Evolutionary conservation across 257 asterid genomes (phyloP).

Genomic region (Primulina eburnea): DNA sequence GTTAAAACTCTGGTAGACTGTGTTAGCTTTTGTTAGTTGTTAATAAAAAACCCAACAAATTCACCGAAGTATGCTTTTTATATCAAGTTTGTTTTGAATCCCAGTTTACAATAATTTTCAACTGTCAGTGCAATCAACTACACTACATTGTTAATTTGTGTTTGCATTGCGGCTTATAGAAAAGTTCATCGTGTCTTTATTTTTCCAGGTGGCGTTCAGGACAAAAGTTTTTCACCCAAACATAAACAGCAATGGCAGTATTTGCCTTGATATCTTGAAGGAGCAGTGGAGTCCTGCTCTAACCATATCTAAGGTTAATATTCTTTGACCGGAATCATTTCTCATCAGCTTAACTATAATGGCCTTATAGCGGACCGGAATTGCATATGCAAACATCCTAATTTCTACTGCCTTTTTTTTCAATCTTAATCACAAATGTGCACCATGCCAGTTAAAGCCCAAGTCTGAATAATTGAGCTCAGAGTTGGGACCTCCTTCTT

Average conservation of each 20-base stretch:
- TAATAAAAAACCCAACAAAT: neutral
- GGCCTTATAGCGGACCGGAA: neutral
- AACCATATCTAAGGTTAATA: slow-evolving; percentile 34
- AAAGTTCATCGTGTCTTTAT: neutral
- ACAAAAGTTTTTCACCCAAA: slow-evolving; percentile 38
- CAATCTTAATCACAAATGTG: neutral
- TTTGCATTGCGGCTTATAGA: neutral
- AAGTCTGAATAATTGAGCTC: neutral
- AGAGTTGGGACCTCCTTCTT: slow-evolving; percentile 6
- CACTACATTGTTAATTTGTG: neutral
- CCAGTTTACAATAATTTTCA: no score
- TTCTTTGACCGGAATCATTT: neutral
- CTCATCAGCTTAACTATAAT: neutral
- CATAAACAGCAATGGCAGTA: slow-evolving; percentile 37
- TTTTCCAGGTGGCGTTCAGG: slow-evolving; percentile 32
- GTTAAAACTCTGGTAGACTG: neutral
- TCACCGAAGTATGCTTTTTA: neutral
- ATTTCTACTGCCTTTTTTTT: neutral
- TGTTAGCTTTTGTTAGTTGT: neutral
- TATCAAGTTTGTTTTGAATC: neutral
- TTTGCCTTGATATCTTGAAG: slow-evolving; percentile 38
- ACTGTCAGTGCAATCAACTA: neutral
- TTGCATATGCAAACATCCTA: neutral
- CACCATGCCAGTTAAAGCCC: neutral
- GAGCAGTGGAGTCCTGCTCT: slow-evolving; percentile 42